Evolutionary conservation across 306 rosid species (phyloP).

Genomic region (Trichosanthes cucumerina): DNA sequence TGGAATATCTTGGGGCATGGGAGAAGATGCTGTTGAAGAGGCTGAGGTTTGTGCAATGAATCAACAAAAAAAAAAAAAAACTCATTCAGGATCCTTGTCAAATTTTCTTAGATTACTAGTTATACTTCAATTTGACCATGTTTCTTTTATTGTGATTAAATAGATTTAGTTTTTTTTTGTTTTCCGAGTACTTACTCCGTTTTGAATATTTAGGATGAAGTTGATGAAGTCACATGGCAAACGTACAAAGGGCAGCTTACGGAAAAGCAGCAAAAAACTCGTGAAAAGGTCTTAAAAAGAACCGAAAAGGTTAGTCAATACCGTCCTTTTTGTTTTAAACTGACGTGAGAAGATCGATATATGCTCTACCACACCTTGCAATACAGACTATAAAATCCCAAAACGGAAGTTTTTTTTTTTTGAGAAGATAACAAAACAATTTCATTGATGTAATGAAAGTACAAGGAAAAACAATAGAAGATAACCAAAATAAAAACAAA

Average conservation of each 20-base stretch:
- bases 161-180: background rate
- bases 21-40: slow-evolving; percentile 96
- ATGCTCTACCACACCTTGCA: background rate
- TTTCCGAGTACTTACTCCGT: slow-evolving; percentile 1
- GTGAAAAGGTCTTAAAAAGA: slow-evolving; percentile 75
- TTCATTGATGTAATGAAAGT: too few species aligned
- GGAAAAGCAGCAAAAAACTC: slow-evolving; percentile 86
- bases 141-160: background rate
- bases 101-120: background rate
- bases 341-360: background rate
- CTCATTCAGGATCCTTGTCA: background rate
- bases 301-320: slow-evolving; percentile 60
- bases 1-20: slow-evolving; percentile 97
- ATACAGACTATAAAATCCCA: background rate
- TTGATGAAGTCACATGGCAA: slow-evolving; percentile 91
- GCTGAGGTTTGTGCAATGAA: slow-evolving; percentile 46
- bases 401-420: background rate
- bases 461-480: too few species aligned
- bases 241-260: slow-evolving; percentile 87
- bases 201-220: slow-evolving; percentile 57
- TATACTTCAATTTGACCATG: background rate
- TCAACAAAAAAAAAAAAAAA: background rate
- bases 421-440: too few species aligned
- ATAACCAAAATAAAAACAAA: too few species aligned
- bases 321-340: slow-evolving; percentile 11